phyloP scores from a whole-genome alignment of 2,329 filamentous ascomycete species.

The Shiraia bambusicola region DNA sequence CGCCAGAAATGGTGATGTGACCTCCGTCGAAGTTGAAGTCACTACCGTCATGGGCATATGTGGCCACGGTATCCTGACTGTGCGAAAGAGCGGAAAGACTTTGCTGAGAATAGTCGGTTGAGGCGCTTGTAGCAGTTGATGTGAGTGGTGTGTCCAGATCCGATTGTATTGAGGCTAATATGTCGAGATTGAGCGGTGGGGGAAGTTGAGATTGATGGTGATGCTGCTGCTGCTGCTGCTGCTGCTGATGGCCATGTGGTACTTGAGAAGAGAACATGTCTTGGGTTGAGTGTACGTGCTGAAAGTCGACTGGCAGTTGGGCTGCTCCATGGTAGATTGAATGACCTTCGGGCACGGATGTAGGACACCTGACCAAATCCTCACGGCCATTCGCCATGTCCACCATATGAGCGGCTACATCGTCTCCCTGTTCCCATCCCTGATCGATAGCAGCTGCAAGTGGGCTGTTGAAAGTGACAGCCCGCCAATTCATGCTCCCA shows the following conservation, averaged over 20 bases:
- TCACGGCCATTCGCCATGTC: constrained; percentile 9
- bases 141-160: constrained; percentile 28
- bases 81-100: constrained; percentile 24
- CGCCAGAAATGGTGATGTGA: constrained; percentile 41
- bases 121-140: constrained; percentile 19
- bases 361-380: constrained; percentile 1
- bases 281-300: constrained; percentile 5
- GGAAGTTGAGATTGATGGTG: constrained; percentile 14
- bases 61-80: constrained; percentile 19
- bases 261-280: constrained; percentile 7
- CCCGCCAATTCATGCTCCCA: constrained; percentile 40
- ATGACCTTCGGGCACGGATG: constrained; percentile 1
- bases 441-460: constrained; percentile 8
- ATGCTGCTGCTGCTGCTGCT: constrained; percentile 3
- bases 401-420: constrained; percentile 5
- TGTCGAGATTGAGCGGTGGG: constrained; percentile 28
- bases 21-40: constrained; percentile 46
- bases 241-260: neutral
- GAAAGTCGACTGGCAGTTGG: constrained; percentile 16
- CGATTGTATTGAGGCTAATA: constrained; percentile 21
- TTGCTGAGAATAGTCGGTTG: constrained; percentile 32
- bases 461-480: constrained; percentile 24
- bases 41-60: constrained; percentile 29
- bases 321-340: constrained; percentile 19
- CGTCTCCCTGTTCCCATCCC: constrained; percentile 18